These are phyloP conservation scores for Apiotrichum porosum DNA, from an alignment of 1,284 basidiomycete genomes.

Conservation along the genomic window DNA sequence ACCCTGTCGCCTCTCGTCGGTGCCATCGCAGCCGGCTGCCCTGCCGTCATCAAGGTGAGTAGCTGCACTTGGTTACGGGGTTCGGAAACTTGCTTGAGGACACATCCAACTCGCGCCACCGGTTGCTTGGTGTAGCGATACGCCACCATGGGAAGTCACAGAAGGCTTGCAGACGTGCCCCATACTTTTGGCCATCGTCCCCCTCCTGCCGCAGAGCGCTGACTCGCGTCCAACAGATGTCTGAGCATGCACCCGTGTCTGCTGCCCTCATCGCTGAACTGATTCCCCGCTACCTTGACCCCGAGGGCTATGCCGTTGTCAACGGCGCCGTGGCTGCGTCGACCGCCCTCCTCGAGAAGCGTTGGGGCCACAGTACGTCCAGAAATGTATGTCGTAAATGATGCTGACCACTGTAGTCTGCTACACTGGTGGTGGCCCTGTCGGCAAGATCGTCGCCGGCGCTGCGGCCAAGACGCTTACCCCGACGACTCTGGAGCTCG, in stretches of 20 bases:
- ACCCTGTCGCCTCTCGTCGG: constrained; percentile 59
- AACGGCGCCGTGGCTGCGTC: constrained; percentile 72
- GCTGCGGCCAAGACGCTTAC: constrained; percentile 84
- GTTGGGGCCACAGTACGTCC: constrained; percentile 82
- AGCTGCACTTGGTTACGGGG: too few relatives aligned
- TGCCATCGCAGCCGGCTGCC: constrained; percentile 75
- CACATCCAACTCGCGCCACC: too few relatives aligned
- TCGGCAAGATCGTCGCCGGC: constrained; percentile 70
- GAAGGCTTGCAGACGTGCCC: not conserved
- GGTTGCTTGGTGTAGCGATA: too few relatives aligned
- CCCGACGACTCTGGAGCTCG: constrained; percentile 71
- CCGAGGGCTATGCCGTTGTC: constrained; percentile 64
- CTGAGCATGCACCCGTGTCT: constrained; percentile 67
- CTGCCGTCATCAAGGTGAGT: constrained; percentile 62
- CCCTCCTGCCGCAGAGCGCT: too few relatives aligned
- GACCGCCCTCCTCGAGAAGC: constrained; percentile 69
- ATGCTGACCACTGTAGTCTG: constrained; percentile 47
- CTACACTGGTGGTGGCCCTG: constrained; percentile 64
- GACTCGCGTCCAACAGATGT: too few relatives aligned
- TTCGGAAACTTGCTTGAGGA: too few relatives aligned
- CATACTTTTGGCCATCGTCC: too few relatives aligned
- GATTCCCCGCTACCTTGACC: constrained; percentile 74
- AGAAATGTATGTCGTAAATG: too few relatives aligned
- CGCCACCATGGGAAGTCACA: too few relatives aligned
- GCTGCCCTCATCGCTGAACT: constrained; percentile 68